Percentiles rank a stretch among this genome's conserved stretches.
phyloP scores from a whole-genome alignment of 2,329 filamentous ascomycete genomes.

The Ophiocordyceps camponoti-rufipedis region DNA sequence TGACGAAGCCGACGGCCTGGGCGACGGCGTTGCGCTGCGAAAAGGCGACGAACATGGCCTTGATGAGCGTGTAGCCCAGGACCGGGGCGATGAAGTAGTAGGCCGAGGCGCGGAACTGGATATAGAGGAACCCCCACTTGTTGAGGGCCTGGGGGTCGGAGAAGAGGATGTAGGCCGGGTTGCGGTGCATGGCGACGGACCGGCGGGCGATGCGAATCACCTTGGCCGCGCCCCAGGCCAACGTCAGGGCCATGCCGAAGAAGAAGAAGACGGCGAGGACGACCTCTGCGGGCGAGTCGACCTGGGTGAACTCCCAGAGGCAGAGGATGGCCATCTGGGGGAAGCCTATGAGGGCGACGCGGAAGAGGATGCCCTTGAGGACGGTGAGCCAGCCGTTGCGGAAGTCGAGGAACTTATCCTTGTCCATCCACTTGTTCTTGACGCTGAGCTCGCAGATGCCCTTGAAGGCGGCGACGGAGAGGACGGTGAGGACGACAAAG shows the following conservation, averaged over 20 bases:
- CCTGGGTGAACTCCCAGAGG: conserved; percentile 80
- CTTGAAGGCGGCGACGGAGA: conserved; percentile 66
- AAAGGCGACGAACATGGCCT: conserved; percentile 76
- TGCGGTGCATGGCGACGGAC: conserved; percentile 82
- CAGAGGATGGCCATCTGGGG: conserved; percentile 81
- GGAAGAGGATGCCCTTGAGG: conserved; percentile 84
- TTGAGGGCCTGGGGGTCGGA: conserved; percentile 87
- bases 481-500: conserved; percentile 57
- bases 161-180: conserved; percentile 91
- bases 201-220: conserved; percentile 77
- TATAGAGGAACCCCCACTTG: conserved; percentile 97
- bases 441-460: conserved; percentile 57
- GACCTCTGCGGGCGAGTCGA: conserved; percentile 71
- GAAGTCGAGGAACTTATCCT: conserved; percentile 79
- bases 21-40: conserved; percentile 51
- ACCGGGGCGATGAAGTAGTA: conserved; percentile 87
- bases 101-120: conserved; percentile 86
- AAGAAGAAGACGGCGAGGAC: conserved; percentile 82
- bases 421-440: conserved; percentile 60
- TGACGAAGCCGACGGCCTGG: conserved; percentile 65
- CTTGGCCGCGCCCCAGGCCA: conserved; percentile 77
- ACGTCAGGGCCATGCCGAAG: conserved; percentile 56
- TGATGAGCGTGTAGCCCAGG: conserved; percentile 64
- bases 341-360: conserved; percentile 76
- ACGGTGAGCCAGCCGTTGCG: conserved; percentile 86